Evolutionary conservation across 768 basidiomycete species (phyloP), one percentile per base, ranked within the genome.

Genomic region (Auriscalpium orientale): DNA sequence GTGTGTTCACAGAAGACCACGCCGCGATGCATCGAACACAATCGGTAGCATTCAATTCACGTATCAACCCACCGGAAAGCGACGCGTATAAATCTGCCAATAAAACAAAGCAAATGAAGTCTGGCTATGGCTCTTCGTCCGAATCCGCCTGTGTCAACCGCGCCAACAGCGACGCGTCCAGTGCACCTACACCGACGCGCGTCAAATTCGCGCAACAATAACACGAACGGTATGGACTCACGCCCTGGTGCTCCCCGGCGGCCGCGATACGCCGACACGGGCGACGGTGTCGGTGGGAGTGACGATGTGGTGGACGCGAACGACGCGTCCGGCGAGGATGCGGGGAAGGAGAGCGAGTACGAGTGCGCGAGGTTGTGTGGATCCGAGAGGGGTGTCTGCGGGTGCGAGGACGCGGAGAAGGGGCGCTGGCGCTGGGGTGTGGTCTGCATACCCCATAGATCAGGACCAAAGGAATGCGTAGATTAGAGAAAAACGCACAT

Each of bases 401-500:
- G 28, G 21, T 53, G 44, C 35, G 34, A 13, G 21, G 58, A 54
- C 1, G 50, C 49, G 12, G 61, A 60, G 56, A 62, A 62, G 18
- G 61, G 56, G 16, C 54, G 59, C 40, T 62, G 61, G 47, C 61
- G 56, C 48, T 62, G 61, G 6, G 59, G 61, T 4, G 61, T 62
- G 18, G 47, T 57, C 61, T 62, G 16, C 4, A 5, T 7, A 28
- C 4, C 21, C n/a, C 13, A 6, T 8, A 34, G 34, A 8, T 38
- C 8, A 21, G 49, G n/a, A 48, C 22, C 13, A 22, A 16, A 11
- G n/a, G 7, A n/a, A 37, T 4, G 45, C 8, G 12, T 10, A 15
- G 10, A 18, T 16, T 33, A 7, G 12, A 22, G 13, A 2, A 11
- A 7, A 16, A 22, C 58, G 47, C 54, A 62, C 61, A 43, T 60